phyloP scores from a whole-genome alignment of 2,329 filamentous ascomycete genomes.

The Aspergillus sclerotialis region DNA sequence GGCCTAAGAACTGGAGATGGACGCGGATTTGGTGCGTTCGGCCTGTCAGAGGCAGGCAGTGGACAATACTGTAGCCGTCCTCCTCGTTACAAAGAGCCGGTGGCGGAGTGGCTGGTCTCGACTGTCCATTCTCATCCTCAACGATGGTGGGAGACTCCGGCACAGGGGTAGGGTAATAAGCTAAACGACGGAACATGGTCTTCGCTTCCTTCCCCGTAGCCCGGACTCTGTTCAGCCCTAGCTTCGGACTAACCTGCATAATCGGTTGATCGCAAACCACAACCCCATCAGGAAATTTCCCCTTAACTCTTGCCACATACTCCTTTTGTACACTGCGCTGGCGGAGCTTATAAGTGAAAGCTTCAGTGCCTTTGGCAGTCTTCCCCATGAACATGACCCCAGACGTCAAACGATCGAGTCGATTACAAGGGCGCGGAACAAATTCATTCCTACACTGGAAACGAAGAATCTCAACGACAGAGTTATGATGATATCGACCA shows the following conservation, averaged over 20 bases:
- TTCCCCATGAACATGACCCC: slow-evolving; percentile 99
- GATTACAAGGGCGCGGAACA: slow-evolving; percentile 70
- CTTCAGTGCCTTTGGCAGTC: slow-evolving; percentile 69
- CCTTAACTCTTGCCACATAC: slow-evolving; percentile 85
- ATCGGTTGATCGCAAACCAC: slow-evolving; percentile 91
- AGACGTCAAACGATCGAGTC: slow-evolving; percentile 88
- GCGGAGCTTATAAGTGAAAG: slow-evolving; percentile 68
- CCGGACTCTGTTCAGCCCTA: slow-evolving; percentile 88
- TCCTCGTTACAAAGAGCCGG: slow-evolving; percentile 35
- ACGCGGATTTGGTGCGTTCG: slow-evolving; percentile 93
- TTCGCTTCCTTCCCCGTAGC: slow-evolving; percentile 84
- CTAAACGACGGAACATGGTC: slow-evolving; percentile 84
- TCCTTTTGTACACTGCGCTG: slow-evolving; percentile 84
- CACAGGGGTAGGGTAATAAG: slow-evolving; percentile 95
- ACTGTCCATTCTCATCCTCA: slow-evolving; percentile 13
- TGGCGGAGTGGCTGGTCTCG: slow-evolving; percentile 24
- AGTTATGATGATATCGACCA: slow-evolving; percentile 93
- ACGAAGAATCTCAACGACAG: slow-evolving; percentile 86
- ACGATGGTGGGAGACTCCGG: slow-evolving; percentile 19
- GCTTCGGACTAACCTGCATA: slow-evolving; percentile 85
- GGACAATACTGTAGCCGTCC: slow-evolving; percentile 86
- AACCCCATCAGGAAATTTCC: slow-evolving; percentile 85
- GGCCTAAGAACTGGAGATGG: slow-evolving; percentile 86
- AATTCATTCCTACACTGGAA: slow-evolving; percentile 58
- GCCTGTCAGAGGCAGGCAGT: slow-evolving; percentile 87